phyloP scores from a whole-genome alignment of 345 rosid genomes.

The Excoecaria cochinchinensis region DNA sequence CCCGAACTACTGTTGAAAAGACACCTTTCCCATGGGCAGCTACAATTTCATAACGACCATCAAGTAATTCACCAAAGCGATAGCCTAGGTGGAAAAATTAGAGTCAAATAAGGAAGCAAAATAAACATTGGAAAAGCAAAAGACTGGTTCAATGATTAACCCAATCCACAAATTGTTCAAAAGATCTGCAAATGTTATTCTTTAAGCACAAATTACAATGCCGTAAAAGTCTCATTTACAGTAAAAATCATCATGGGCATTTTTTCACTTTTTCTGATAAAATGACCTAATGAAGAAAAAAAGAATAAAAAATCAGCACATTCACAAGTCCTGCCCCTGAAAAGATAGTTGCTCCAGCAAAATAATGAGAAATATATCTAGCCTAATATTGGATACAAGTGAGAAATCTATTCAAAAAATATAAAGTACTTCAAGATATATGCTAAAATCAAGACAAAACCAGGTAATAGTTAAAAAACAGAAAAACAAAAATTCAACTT shows the following conservation, averaged over 20 bases:
- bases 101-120: background rate
- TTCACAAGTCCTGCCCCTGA: background rate
- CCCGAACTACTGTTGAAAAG: slow-evolving; percentile 93
- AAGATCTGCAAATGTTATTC: background rate
- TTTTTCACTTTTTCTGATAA: background rate
- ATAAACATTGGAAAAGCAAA: background rate
- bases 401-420: background rate
- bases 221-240: background rate
- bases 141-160: background rate
- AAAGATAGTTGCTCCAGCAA: background rate
- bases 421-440: background rate
- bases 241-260: background rate
- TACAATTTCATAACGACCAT: slow-evolving; percentile 88
- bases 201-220: background rate
- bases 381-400: background rate
- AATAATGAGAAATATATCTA: background rate
- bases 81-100: slow-evolving; percentile 51
- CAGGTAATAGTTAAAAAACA: background rate
- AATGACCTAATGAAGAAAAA: background rate
- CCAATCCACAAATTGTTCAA: background rate
- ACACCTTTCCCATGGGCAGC: slow-evolving; percentile 99
- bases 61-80: slow-evolving; percentile 92
- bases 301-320: background rate
- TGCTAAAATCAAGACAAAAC: background rate
- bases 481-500: background rate